These are phyloP conservation scores for Aureobasidium sp. DNA, from an alignment of 2,329 filamentous ascomycete genomes.

Conservation along the genomic window DNA sequence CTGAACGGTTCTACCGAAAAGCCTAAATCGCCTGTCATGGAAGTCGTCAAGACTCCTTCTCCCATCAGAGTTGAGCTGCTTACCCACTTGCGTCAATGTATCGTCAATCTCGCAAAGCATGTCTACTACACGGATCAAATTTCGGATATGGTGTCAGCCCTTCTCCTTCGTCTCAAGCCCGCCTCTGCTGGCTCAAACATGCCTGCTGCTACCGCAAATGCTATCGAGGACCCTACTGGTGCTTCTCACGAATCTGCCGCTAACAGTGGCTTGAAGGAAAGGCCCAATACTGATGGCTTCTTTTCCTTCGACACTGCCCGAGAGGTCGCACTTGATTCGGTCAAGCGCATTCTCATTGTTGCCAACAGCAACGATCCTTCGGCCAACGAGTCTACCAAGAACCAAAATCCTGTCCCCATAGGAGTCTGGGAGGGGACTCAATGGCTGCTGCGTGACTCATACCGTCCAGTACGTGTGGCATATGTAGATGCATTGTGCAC, in stretches of 20 bases:
- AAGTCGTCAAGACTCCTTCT: constrained; percentile 43
- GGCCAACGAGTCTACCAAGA: constrained; percentile 50
- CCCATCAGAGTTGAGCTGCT: constrained; percentile 56
- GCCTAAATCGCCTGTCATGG: constrained; percentile 26
- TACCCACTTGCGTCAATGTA: constrained; percentile 66
- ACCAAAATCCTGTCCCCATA: constrained; percentile 60
- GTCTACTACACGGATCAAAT: constrained; percentile 97
- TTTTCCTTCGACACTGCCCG: constrained; percentile 58
- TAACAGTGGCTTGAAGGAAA: constrained; percentile 45
- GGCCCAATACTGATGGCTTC: constrained; percentile 48
- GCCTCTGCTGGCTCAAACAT: constrained; percentile 22
- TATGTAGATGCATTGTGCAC: constrained; percentile 78
- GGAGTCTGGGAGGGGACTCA: constrained; percentile 95
- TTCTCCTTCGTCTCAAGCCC: constrained; percentile 72
- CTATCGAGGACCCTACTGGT: constrained; percentile 44
- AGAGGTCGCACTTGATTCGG: constrained; percentile 62
- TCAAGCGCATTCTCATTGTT: constrained; percentile 75
- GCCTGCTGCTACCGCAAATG: constrained; percentile 30
- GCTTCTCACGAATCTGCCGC: constrained; percentile 43
- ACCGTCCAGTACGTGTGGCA: constrained; percentile 70
- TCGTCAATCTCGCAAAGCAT: constrained; percentile 86
- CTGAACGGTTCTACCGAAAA: constrained; percentile 1
- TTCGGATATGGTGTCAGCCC: constrained; percentile 81
- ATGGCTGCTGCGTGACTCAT: constrained; percentile 77
- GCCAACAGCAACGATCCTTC: constrained; percentile 51